These are phyloP conservation scores for Neurospora sp. DNA, from an alignment of 495 filamentous ascomycete species.

Conservation along the genomic window DNA sequence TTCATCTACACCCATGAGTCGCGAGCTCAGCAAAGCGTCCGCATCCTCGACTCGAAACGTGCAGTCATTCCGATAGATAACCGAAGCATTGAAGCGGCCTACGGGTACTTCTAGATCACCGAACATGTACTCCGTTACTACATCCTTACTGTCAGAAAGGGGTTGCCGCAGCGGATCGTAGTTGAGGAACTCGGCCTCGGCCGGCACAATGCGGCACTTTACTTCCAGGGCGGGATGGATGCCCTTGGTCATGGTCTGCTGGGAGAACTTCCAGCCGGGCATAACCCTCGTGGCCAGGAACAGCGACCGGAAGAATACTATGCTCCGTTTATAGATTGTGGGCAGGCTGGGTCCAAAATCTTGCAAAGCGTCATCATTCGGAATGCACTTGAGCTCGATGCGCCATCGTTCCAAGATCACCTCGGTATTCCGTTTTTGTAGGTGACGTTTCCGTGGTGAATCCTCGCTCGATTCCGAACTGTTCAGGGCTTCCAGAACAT, in stretches of 20 bases:
- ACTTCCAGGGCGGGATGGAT: constrained; percentile 56
- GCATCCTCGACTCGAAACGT: constrained; percentile 87
- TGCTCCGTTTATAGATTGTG: constrained; percentile 89
- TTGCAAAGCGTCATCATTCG: constrained; percentile 37
- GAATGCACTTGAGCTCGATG: constrained; percentile 56
- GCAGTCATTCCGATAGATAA: constrained; percentile 77
- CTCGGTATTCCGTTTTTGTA: constrained; percentile 43
- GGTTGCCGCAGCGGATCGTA: constrained; percentile 62
- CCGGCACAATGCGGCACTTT: constrained; percentile 63
- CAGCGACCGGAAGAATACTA: constrained; percentile 89
- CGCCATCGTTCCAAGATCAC: constrained; percentile 87
- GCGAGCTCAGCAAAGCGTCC: constrained; percentile 84
- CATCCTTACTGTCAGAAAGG: constrained; percentile 56
- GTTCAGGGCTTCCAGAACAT: constrained; percentile 75
- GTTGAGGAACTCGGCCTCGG: constrained; percentile 41
- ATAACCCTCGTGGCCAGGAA: constrained; percentile 74
- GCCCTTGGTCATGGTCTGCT: constrained; percentile 55
- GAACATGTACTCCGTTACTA: constrained; percentile 68
- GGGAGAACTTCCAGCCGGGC: constrained; percentile 80
- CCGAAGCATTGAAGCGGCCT: constrained; percentile 69
- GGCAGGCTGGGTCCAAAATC: constrained; percentile 67
- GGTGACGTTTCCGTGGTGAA: constrained; percentile 22
- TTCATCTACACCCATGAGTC: constrained; percentile 80
- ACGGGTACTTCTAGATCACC: constrained; percentile 75
- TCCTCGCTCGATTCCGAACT: constrained; percentile 48